phyloP scores from a whole-genome alignment of 805 yeast species.

The Yueomyces sp. region DNA sequence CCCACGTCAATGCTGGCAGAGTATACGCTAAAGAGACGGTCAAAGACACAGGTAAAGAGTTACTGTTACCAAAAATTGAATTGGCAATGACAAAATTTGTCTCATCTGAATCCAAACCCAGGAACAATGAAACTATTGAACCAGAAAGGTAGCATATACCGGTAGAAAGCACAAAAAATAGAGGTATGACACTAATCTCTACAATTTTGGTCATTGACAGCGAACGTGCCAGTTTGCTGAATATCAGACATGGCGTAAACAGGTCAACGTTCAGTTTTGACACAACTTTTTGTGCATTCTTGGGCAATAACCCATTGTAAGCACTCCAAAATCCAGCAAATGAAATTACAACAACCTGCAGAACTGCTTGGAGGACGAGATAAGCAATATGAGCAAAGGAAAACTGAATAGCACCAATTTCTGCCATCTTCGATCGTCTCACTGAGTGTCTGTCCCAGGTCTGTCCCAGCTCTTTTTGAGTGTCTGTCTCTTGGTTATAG shows the following conservation, averaged over 20 bases:
- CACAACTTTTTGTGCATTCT: conserved; percentile 63
- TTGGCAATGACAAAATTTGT: conserved; percentile 88
- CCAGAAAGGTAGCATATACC: conserved; percentile 60
- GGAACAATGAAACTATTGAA: conserved; percentile 33
- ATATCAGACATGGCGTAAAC: conserved; percentile 91
- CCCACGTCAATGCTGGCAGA: conserved; percentile 66
- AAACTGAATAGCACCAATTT: conserved; percentile 5
- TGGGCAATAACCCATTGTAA: conserved; percentile 50
- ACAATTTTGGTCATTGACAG: conserved; percentile 62
- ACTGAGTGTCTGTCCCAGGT: no score
- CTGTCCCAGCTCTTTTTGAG: no score
- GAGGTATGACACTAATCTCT: conserved; percentile 75
- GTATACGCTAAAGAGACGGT: conserved; percentile 69
- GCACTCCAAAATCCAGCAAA: conserved; percentile 82
- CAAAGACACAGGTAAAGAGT: conserved; percentile 85
- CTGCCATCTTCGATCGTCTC: conserved; percentile 1
- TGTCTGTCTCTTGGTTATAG: no score
- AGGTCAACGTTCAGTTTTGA: conserved; percentile 75
- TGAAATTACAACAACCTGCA: conserved; percentile 80
- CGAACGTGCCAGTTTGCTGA: conserved; percentile 58
- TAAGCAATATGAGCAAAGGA: conserved; percentile 30
- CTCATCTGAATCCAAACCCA: conserved; percentile 59
- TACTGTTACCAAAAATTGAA: conserved; percentile 94
- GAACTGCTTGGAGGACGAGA: conserved; percentile 80
- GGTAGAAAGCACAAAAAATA: conserved; percentile 74